Evolutionary conservation across 2,329 filamentous ascomycete genomes (phyloP), one percentile per base, ranked within the genome.

Genomic region (Fusarium heterosporum): DNA sequence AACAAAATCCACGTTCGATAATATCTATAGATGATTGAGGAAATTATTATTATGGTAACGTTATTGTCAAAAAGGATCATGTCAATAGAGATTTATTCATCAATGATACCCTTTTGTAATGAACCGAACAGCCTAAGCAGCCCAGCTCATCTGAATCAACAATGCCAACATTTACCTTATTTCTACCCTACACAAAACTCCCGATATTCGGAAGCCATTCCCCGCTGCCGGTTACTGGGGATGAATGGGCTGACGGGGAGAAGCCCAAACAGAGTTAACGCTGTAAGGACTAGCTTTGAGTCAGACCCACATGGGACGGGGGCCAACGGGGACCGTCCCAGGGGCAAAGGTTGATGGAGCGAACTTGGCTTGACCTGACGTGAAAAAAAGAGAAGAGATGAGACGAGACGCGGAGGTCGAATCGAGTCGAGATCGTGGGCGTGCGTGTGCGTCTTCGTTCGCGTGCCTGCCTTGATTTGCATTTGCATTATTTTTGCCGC

Each of bases 271-370:
- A 12, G 48, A 34, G 12, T 55, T 69, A 69, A 67, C 58, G 43
- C 26, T 52, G 19, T 30, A 55, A 12, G 45, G 50, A 25, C 43
- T 69, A 67, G 62, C 41, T 42, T 47, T 16, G 41, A 41, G 25
- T 5, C 7, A 38, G 66, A 26, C 58, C 66, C 66, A 69, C 57
- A 69, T 67, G 32, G 34, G 8, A 65, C 58, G 66, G 62, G 64
- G 62, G 29, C 66, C 46, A 69, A 69, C 66, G 57, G 57, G 66
- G 45, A 40, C 32, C n/a, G 14, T 25, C 26, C 42, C 34, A 16
- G n/a, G 28, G 45, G 40, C 63, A 66, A 69, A 66, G 66, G 62
- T 26, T 59, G n/a, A 22, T 16, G 32, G 34, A 39, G 34, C 34
- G 34, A 36, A 36, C 34, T 36, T 36, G 34, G 34, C 34, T n/a